Conservation (phyloP, 192 early-diverging fungal genomes). For the Podila minutissima region DNA sequence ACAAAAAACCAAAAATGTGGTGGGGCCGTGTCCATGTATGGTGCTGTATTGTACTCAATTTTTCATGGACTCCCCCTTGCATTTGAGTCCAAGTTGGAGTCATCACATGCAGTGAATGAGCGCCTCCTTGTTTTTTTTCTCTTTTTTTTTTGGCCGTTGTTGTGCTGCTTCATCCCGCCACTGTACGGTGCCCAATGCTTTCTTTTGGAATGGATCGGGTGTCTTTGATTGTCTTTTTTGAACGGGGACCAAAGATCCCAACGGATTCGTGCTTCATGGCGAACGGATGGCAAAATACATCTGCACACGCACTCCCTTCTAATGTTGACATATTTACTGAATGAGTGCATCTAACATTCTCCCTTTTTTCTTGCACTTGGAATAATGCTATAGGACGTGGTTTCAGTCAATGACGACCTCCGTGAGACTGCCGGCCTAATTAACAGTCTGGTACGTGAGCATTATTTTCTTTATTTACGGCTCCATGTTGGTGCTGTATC, state of each 20-base stretch:
- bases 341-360: background rate
- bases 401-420: conserved; percentile 37
- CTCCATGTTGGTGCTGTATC: background rate
- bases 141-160: background rate
- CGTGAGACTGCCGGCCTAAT: conserved; percentile 34
- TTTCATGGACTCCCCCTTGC: no score
- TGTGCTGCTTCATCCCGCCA: background rate
- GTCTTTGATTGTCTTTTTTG: background rate
- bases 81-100: no score
- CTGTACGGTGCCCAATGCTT: background rate
- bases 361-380: background rate
- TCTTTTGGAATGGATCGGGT: background rate
- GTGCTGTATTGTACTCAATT: no score
- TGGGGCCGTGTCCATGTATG: no score
- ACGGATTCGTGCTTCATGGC: no score
- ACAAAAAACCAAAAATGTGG: no score
- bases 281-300: background rate
- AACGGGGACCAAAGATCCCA: background rate
- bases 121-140: no score
- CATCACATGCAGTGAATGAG: no score
- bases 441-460: conserved; percentile 25
- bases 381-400: conserved; percentile 13
- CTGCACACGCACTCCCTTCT: conserved; percentile 1
- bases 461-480: no score
- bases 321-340: background rate